Conservation (phyloP, 345 rosid species). For the Corchorus olitorius region DNA sequence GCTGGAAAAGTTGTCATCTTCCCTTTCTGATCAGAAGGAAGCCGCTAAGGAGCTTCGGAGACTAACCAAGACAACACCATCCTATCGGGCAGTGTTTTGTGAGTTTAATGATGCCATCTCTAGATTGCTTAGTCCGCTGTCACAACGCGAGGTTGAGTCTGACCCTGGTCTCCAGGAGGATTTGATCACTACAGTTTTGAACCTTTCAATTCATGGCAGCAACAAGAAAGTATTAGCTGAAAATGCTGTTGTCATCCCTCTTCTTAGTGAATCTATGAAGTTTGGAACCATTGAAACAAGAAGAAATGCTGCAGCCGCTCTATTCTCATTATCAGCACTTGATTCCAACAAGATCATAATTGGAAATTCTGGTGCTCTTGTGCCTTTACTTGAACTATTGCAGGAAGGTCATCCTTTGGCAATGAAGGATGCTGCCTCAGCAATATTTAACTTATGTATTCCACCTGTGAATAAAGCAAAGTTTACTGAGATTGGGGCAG, state of each 20-base stretch:
- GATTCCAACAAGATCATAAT: background rate
- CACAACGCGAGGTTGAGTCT: background rate
- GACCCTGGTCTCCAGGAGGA: constrained; percentile 17
- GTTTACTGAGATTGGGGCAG: background rate
- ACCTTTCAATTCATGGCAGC: background rate
- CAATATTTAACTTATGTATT: background rate
- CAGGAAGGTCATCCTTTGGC: background rate
- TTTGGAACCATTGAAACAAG: constrained; percentile 8
- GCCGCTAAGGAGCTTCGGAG: constrained; percentile 20
- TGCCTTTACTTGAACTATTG: background rate
- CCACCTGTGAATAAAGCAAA: background rate
- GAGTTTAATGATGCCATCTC: background rate
- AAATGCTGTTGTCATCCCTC: background rate
- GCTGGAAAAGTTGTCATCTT: constrained; percentile 9
- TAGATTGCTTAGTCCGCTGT: constrained; percentile 11
- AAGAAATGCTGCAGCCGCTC: constrained; percentile 13
- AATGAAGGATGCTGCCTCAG: background rate
- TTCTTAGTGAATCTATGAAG: background rate
- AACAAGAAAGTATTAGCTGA: background rate
- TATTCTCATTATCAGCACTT: background rate
- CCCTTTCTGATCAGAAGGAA: constrained; percentile 15
- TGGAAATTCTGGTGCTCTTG: background rate
- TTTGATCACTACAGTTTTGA: background rate
- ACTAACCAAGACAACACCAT: background rate
- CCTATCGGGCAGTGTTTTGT: background rate